A percentile compares a stretch with the other conserved stretches of the same genome.
These are phyloP conservation scores for Pythium sukuiense DNA, from an alignment of 352 stramenopile genomes.

Conservation along the genomic window DNA sequence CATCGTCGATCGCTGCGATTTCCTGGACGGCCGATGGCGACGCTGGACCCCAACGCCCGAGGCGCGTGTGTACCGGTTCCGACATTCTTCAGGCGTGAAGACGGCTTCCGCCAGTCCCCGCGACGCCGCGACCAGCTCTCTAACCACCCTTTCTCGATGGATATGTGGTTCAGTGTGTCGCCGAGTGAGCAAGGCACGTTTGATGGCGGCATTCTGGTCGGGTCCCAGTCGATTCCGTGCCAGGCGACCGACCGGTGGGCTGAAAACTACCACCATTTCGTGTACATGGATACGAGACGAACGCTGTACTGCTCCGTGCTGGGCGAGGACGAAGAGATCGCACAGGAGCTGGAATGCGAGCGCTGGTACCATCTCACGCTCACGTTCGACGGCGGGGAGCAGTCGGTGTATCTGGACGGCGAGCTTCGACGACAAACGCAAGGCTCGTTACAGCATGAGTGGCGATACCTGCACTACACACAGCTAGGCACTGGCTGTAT, in stretches of 20 bases:
- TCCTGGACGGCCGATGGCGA: not conserved
- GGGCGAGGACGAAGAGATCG: slow-evolving; percentile 11
- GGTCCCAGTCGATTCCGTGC: slow-evolving; percentile 25
- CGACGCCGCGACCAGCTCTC: not conserved
- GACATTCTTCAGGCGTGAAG: slow-evolving; percentile 23
- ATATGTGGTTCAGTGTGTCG: slow-evolving; percentile 35
- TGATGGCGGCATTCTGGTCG: slow-evolving; percentile 34
- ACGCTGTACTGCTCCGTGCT: slow-evolving; percentile 38
- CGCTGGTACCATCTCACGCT: slow-evolving; percentile 21
- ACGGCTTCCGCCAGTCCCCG: slow-evolving; percentile 3
- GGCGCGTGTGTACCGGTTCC: slow-evolving; percentile 23
- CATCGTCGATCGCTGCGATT: slow-evolving; percentile 14
- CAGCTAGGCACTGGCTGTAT: slow-evolving; percentile 66
- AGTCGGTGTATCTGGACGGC: slow-evolving; percentile 22
- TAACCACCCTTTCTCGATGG: slow-evolving; percentile 26
- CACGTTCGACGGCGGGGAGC: slow-evolving; percentile 21
- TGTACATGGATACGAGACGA: slow-evolving; percentile 23
- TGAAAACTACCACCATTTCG: slow-evolving; percentile 31
- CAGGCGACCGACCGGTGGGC: slow-evolving; percentile 9
- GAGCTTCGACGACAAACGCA: slow-evolving; percentile 1
- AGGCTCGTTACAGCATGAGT: slow-evolving; percentile 28
- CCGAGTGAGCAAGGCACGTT: slow-evolving; percentile 12
- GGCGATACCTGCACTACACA: slow-evolving; percentile 45
- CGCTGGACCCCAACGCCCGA: slow-evolving; percentile 8
- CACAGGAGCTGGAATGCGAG: slow-evolving; percentile 5